Base-by-base conservation (phyloP, 345 rosid genomes). In the Eucalyptus regnans region DNA sequence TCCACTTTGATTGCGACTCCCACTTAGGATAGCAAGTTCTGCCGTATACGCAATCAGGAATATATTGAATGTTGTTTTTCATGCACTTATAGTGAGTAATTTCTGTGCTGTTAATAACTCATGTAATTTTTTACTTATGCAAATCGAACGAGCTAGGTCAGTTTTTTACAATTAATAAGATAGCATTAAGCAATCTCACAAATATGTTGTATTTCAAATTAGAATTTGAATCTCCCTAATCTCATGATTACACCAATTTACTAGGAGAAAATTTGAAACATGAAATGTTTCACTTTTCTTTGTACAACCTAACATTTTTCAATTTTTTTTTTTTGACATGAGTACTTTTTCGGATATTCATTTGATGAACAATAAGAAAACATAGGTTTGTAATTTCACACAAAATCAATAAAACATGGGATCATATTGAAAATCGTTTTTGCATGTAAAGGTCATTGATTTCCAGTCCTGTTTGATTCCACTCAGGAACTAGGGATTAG, bases 391-490 rank as follows among this genome's bases (percentile, higher is more conserved):
- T 9, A 33, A 20, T 76, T 76, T 76, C 1, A 4, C 5, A 18
- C 2, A 20, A 76, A 76, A 76, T 68, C 80, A 9, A 5, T 10
- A 13, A 76, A 37, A 76, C 4, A 12, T 20, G 27, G 27, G 81
- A 8, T 20, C 27, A 3, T 71, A 9, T 20, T 41, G 22, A 68
- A n/a, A 64, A 14, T 66, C 3, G 2, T 7, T 27, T 64, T 64
- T n/a, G 41, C 11, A 14, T 3, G 5, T 52, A 52, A 9, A 52
- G 5, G 25, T 52, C 58, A 18, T 1, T 0, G 5, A 52, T 52
- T 52, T 52, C 10, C 25, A 52, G 0, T 52, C 23, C 0, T 1
- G 0, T 52, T 1, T 10, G 10, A 52, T 52, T 52, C 25, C 25
- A 52, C 58, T 52, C 0, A 52, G 25, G 10, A 52, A 52, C 25